Percentiles rank a stretch among this genome's conserved stretches.
Conservation (phyloP, 2,329 filamentous ascomycete genomes). For the Geosmithia putterillii region DNA sequence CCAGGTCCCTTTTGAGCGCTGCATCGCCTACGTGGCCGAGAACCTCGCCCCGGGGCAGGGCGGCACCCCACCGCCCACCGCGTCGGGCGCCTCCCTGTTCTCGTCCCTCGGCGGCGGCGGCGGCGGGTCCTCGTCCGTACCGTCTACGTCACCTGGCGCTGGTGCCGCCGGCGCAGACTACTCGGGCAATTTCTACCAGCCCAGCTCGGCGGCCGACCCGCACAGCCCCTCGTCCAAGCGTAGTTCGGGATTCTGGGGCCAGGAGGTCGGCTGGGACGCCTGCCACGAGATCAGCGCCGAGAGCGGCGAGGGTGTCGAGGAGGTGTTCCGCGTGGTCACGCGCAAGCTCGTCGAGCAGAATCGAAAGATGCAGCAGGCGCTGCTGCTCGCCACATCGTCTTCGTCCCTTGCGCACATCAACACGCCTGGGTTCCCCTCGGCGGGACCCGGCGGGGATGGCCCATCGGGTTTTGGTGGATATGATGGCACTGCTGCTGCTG, state of each 20-base stretch:
- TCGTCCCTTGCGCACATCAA: constrained; percentile 31
- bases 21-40: constrained; percentile 90
- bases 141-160: constrained; percentile 3
- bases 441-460: not conserved
- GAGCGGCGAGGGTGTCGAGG: constrained; percentile 89
- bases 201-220: constrained; percentile 28
- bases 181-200: constrained; percentile 4
- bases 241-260: constrained; percentile 74
- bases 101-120: constrained; percentile 14
- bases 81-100: constrained; percentile 20
- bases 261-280: constrained; percentile 90
- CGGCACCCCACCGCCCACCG: constrained; percentile 56
- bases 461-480: too few species aligned
- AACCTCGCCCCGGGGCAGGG: constrained; percentile 64
- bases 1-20: constrained; percentile 86
- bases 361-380: constrained; percentile 47
- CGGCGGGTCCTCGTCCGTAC: constrained; percentile 8
- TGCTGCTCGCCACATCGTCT: constrained; percentile 42
- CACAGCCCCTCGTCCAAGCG: constrained; percentile 51
- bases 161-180: constrained; percentile 4
- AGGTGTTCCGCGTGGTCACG: constrained; percentile 70
- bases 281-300: constrained; percentile 95
- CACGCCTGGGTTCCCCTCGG: constrained; percentile 20
- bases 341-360: constrained; percentile 53
- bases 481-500: not conserved